A percentile compares a stretch with the other conserved stretches of the same genome.
Evolutionary conservation across 2,329 filamentous ascomycete species (phyloP).

Genomic region (Diaporthe sp.): DNA sequence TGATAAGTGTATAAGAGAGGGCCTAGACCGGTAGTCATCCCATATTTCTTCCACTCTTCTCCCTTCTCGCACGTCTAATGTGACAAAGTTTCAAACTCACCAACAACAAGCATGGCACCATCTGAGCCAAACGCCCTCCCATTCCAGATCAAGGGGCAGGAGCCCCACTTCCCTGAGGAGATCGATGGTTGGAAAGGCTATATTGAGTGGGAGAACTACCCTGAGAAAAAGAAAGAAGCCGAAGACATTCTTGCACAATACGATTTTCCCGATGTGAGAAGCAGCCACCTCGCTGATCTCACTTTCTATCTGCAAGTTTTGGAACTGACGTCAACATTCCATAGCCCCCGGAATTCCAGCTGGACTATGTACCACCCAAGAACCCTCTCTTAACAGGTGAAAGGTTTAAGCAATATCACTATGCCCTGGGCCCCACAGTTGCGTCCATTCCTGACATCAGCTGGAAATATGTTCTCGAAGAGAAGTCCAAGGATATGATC

Average conservation of each 20-base stretch:
- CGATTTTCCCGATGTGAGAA: constrained; percentile 56
- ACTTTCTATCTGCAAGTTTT: neutral
- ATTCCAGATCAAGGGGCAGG: constrained; percentile 27
- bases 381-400: constrained; percentile 70
- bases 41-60: neutral
- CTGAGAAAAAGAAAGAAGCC: constrained; percentile 73
- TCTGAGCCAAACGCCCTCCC: constrained; percentile 31
- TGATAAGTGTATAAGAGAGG: neutral
- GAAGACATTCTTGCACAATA: constrained; percentile 66
- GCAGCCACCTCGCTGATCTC: neutral
- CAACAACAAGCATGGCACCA: constrained; percentile 26
- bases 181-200: constrained; percentile 61
- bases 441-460: constrained; percentile 66
- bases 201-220: constrained; percentile 78
- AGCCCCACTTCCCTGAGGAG: constrained; percentile 40
- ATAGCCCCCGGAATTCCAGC: constrained; percentile 66
- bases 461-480: constrained; percentile 66
- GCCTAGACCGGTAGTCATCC: neutral
- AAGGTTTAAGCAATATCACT: constrained; percentile 71
- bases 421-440: constrained; percentile 59
- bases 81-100: neutral
- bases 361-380: constrained; percentile 65
- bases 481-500: constrained; percentile 72
- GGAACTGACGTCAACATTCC: constrained; percentile 41
- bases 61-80: neutral